Evolutionary conservation across 495 filamentous ascomycete species (phyloP), one percentile per base, ranked within the genome.

Genomic region (Aspergillus homomorphus): DNA sequence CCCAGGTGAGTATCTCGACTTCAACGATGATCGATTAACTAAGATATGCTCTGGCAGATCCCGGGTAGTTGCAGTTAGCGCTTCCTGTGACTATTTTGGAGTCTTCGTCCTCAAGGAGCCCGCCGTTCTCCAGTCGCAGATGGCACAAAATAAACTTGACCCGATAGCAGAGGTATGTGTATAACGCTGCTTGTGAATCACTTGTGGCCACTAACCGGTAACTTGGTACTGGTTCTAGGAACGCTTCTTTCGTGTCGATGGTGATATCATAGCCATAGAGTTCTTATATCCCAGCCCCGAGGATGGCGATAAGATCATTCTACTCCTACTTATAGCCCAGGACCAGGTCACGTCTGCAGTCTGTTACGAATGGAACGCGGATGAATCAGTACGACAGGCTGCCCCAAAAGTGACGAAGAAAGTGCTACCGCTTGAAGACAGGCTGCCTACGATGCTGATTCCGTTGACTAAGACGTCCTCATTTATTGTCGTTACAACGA

Each of bases 211-310:
- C 24, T 52, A 50, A 43, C 26, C 22, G 42, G 28, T 51, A 20
- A 33, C 44, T 16, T 28, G 26, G 23, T 56, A 26, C 21, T 48
- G 38, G 19, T 44, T 43, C 16, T 59, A 83, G 70, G 80, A 86
- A 63, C 78, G 79, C 45, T 76, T 82, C 21, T 79, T 89, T 30
- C 67, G 78, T 43, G 73, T 92, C 14, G 80, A 85, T 21, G 92
- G 93, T 1, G 77, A 85, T 15, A 91, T 98, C 33, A 73, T 92
- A 55, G 88, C 91, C 62, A 87, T 96, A 75, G 89, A 92, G 28
- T 98, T 98, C 59, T 82, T 98, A 6, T 84, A 90, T 57, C 88
- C 92, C 5, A 79, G 79, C 5, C 65, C 80, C 10, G 64, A 66
- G 20, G 82, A 86, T 57, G 83, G 88, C 51, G 71, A 80, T 16